phyloP scores from a whole-genome alignment of 345 rosid genomes.

The Hevea brasiliensis region DNA sequence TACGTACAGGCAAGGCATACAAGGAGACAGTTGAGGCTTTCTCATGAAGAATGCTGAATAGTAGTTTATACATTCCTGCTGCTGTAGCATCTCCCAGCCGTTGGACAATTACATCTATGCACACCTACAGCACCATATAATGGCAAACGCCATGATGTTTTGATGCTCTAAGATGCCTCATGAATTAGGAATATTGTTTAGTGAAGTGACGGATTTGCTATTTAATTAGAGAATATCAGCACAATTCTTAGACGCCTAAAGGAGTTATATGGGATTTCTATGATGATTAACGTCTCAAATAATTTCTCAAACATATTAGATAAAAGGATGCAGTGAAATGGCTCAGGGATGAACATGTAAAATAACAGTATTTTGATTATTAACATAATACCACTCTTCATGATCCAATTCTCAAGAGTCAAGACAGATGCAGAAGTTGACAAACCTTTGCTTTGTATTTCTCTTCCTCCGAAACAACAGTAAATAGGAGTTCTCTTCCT shows the following conservation, averaged over 20 bases:
- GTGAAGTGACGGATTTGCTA: not conserved
- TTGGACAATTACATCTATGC: slow-evolving; percentile 88
- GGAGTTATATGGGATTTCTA: not conserved
- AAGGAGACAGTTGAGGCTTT: slow-evolving; percentile 65
- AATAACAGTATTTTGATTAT: not conserved
- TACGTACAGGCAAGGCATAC: slow-evolving; percentile 75
- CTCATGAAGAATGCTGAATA: slow-evolving; percentile 64
- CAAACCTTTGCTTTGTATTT: slow-evolving; percentile 91
- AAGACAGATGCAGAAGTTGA: slow-evolving; percentile 11
- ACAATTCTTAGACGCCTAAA: not conserved
- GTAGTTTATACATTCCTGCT: slow-evolving; percentile 79
- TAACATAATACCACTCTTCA: not conserved
- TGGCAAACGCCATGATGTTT: slow-evolving; percentile 4
- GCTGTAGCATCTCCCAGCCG: slow-evolving; percentile 96
- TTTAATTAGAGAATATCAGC: not conserved
- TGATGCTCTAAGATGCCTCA: not conserved
- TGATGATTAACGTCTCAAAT: not conserved
- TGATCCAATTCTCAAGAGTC: not conserved
- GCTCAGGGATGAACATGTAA: not conserved
- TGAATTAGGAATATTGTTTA: not conserved
- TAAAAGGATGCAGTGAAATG: not conserved
- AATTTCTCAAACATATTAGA: not conserved
- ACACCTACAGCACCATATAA: slow-evolving; percentile 47
- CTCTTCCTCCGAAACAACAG: slow-evolving; percentile 89
- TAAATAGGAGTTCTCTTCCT: slow-evolving; percentile 88